Evolutionary conservation across 495 filamentous ascomycete species (phyloP), one percentile per base, ranked within the genome.

Genomic region (Filosporella fistucella): DNA sequence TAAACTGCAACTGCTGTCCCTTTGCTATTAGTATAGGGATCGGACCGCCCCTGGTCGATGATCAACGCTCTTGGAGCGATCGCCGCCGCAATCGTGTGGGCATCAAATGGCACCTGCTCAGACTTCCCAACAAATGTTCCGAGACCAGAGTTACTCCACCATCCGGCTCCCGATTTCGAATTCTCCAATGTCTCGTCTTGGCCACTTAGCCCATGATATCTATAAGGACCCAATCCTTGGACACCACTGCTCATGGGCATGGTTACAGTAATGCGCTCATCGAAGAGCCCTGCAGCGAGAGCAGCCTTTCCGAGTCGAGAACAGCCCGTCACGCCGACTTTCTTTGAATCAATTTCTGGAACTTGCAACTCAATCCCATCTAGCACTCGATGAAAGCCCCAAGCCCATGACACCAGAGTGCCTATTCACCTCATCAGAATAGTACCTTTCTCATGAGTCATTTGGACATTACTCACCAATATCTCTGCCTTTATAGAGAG

Each of bases 191-290:
- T 76, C 66, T 76, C 73, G 54, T 67, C 73, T 58, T 76, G 71
- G 11, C 74, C 74, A 60, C 67, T 71, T 12, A 76, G 55, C 24
- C 61, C 67, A 54, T 68, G 67, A 60, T 74, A 74, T 32, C 73
- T 63, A 57, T 78, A 78, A 18, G 72, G 74, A 0, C 73, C 74
- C 8, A 69, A 49, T 4, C 74, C 72, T 52, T 78, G 73, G 8
- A 76, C 68, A 3, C 74, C 73, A 30, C 68, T 68, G 52, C 70
- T 72, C 73, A 76, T 75, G 28, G 73, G 70, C 72, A 76, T 76
- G 26, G 74, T 78, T 9, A 78, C 45, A 4, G 74, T 72, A 58
- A 78, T 76, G 33, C 72, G 69, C 23, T 47, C 60, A 61, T 78
- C 73, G 29, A 78, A 68, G 4, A 78, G 64, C 0, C 73, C 69